Evolutionary conservation across 176 grass and related monocot species (phyloP).

Genomic region (Musa beccarii): DNA sequence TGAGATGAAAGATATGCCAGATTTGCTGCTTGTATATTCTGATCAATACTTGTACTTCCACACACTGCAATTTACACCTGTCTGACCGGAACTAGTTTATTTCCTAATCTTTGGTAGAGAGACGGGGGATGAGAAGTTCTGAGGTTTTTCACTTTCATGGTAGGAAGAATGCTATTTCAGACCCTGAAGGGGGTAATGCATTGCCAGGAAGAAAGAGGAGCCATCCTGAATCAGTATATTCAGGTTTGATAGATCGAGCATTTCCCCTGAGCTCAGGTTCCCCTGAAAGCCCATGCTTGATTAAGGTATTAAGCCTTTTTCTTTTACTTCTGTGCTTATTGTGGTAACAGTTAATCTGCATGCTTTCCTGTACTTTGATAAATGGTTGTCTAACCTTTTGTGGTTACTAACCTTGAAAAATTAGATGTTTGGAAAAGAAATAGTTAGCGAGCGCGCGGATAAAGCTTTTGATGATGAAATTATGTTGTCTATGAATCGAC

Average conservation of each 20-base stretch:
- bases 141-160: conserved; percentile 31
- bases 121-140: conserved; percentile 16
- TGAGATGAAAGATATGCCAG: background rate
- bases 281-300: conserved; percentile 3
- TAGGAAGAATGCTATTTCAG: conserved; percentile 15
- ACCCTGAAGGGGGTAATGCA: conserved; percentile 1
- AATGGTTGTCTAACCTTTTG: background rate
- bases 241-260: conserved; percentile 7
- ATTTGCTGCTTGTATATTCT: background rate
- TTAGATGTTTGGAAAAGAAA: conserved; percentile 17
- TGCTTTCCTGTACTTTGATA: background rate
- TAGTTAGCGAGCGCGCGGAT: background rate
- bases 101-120: conserved; percentile 19
- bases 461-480: conserved; percentile 2
- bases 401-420: background rate
- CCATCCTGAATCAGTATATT: conserved; percentile 9
- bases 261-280: conserved; percentile 7
- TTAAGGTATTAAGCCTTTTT: background rate
- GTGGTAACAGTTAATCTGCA: background rate
- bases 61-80: background rate
- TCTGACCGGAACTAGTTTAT: background rate
- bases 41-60: background rate
- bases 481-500: conserved; percentile 8
- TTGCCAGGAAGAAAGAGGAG: conserved; percentile 17
- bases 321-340: background rate